These are phyloP conservation scores for Ustanciosporium gigantosporum DNA, from an alignment of 1,284 basidiomycete species.

Conservation along the genomic window DNA sequence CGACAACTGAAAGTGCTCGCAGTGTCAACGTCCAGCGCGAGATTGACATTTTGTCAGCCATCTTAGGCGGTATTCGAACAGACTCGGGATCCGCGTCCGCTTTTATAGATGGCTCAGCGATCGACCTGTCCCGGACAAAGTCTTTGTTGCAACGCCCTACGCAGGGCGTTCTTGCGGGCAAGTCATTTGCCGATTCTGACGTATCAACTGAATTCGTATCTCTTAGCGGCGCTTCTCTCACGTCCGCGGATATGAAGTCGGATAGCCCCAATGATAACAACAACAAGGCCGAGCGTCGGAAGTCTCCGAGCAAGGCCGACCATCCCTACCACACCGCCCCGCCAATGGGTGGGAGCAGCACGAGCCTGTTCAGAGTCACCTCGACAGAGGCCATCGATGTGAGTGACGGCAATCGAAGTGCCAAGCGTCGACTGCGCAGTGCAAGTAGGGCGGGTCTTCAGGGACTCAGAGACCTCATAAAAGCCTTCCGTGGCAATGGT, in stretches of 20 bases:
- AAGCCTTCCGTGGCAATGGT: slow-evolving; percentile 18
- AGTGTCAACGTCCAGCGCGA: slow-evolving; percentile 40
- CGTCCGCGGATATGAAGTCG: neutral
- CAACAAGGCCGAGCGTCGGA: slow-evolving; percentile 2
- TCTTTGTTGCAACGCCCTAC: neutral
- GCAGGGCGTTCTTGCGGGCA: neutral
- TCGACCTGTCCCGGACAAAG: neutral
- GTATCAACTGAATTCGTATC: neutral
- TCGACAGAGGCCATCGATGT: slow-evolving; percentile 6
- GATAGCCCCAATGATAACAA: neutral
- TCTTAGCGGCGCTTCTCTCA: neutral
- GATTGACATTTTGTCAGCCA: slow-evolving; percentile 48
- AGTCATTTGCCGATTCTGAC: neutral
- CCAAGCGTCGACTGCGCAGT: slow-evolving; percentile 38
- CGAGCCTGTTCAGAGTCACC: slow-evolving; percentile 1
- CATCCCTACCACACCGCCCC: neutral
- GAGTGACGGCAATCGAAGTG: slow-evolving; percentile 28
- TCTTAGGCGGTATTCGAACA: slow-evolving; percentile 28
- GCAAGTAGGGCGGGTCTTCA: slow-evolving; percentile 44
- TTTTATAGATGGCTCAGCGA: neutral
- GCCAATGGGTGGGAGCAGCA: neutral
- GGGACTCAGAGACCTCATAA: slow-evolving; percentile 38
- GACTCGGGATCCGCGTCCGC: neutral
- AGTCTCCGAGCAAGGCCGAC: neutral
- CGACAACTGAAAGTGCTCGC: slow-evolving; percentile 14